Evolutionary conservation across 352 stramenopile species (phyloP), one percentile per base, ranked within the genome.

Genomic region (Blastocystis sp.): DNA sequence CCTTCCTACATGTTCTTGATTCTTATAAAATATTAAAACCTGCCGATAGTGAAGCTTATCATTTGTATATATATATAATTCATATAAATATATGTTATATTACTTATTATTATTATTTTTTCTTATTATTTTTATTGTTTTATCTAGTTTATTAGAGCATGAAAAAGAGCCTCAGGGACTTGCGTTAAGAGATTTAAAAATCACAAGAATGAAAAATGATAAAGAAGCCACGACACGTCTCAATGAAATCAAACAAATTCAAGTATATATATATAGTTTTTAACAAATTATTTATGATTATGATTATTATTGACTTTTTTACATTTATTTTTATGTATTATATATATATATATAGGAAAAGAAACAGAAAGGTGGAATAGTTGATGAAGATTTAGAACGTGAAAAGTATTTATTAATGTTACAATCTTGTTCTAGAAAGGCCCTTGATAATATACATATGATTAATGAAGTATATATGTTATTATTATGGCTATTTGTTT

Each of bases 351-450:
- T n/a, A 2, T 34, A 59, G 33, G 49, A 59, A 45, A 46, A 24
- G 10, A 59, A 59, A 30, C 36, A 59, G 4, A 59, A 59, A 40
- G 49, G 49, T 4, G n/a, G 31, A 16, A 25, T 49, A 24, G 49
- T 59, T 19, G 49, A 59, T 16, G 49, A 59, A 16, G 49, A 59
- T 9, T 27, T 59, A 32, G 49, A 59, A 19, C 49, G 49, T 4
- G 49, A 59, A 31, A 59, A 59, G 19, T 59, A 40, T 36, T 36
- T 59, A 24, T 27, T 59, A 0, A 40, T 40, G 4, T 18, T 59
- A 3, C 49, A 59, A 24, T 49, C 36, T 11, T 59, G 49, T 24
- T 16, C 49, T 13, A 24, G 49, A 11, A 59, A 59, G 19, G 11
- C 30, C 24, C 27, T 59, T n/a, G 49, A 59, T 18, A 40, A 59